Conservation (phyloP, 1,284 basidiomycete genomes). For the Anthracocystis panici-leucophaei region DNA sequence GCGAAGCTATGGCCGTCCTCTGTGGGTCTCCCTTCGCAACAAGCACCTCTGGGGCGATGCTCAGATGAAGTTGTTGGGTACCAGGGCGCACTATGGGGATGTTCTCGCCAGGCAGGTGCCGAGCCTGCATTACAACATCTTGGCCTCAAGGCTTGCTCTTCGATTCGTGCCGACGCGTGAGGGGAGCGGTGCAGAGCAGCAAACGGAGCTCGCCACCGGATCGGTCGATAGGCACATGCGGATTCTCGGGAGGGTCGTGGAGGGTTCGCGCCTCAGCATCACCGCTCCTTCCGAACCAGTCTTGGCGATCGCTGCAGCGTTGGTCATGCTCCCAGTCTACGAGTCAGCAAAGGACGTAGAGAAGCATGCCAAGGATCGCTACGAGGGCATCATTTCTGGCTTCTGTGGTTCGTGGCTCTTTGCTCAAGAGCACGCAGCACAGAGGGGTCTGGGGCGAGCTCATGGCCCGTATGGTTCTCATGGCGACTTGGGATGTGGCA, state of each 20-base stretch:
- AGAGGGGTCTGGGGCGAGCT: too few relatives aligned
- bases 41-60: not conserved
- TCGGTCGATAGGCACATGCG: slow-evolving; percentile 11
- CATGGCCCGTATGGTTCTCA: too few relatives aligned
- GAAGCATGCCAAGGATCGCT: too few relatives aligned
- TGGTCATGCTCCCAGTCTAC: too few relatives aligned
- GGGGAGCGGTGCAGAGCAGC: not conserved
- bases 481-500: too few relatives aligned
- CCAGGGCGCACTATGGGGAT: not conserved
- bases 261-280: not conserved
- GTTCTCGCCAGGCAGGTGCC: not conserved
- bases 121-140: not conserved
- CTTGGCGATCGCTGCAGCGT: slow-evolving; percentile 14
- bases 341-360: too few relatives aligned
- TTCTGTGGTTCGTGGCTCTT: too few relatives aligned
- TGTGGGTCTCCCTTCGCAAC: not conserved
- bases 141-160: not conserved
- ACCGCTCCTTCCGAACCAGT: slow-evolving; percentile 7
- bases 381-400: too few relatives aligned
- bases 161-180: too few relatives aligned
- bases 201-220: not conserved
- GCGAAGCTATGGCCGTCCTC: not conserved
- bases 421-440: too few relatives aligned
- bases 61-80: not conserved
- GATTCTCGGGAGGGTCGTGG: not conserved